These are phyloP conservation scores for Physcia stellaris DNA, from an alignment of 495 filamentous ascomycete genomes.

Conservation along the genomic window DNA sequence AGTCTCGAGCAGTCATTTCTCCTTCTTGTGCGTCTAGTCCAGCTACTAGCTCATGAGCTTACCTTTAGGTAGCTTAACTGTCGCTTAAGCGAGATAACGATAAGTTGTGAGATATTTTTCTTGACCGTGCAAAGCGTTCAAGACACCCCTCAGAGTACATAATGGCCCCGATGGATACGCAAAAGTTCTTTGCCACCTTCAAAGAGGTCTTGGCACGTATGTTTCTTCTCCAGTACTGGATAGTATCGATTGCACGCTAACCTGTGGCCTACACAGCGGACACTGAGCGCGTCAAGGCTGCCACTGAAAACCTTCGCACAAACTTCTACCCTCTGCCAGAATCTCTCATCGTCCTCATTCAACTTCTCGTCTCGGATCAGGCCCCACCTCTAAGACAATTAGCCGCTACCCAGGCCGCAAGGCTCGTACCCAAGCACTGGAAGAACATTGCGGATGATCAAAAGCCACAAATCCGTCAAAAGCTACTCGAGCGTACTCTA, in stretches of 20 bases:
- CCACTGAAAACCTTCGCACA: constrained; percentile 79
- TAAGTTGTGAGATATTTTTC: too few species aligned
- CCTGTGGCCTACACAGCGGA: constrained; percentile 37
- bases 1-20: too few species aligned
- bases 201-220: constrained; percentile 29
- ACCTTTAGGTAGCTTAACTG: too few species aligned
- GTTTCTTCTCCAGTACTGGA: constrained; percentile 6
- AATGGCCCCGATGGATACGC: constrained; percentile 36
- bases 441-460: constrained; percentile 41
- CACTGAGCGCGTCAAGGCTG: constrained; percentile 70
- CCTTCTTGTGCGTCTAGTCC: too few species aligned
- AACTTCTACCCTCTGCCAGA: constrained; percentile 79
- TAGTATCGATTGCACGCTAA: constrained; percentile 1
- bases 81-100: too few species aligned
- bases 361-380: constrained; percentile 65
- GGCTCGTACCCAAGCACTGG: constrained; percentile 83
- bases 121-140: too few species aligned
- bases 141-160: too few species aligned
- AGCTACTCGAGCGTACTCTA: constrained; percentile 69
- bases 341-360: constrained; percentile 68
- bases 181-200: constrained; percentile 31
- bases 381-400: constrained; percentile 66
- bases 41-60: too few species aligned
- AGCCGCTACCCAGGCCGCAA: constrained; percentile 75
- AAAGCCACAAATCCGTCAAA: constrained; percentile 65